phyloP scores from a whole-genome alignment of 352 stramenopile species.

The Globisporangium splendens region DNA sequence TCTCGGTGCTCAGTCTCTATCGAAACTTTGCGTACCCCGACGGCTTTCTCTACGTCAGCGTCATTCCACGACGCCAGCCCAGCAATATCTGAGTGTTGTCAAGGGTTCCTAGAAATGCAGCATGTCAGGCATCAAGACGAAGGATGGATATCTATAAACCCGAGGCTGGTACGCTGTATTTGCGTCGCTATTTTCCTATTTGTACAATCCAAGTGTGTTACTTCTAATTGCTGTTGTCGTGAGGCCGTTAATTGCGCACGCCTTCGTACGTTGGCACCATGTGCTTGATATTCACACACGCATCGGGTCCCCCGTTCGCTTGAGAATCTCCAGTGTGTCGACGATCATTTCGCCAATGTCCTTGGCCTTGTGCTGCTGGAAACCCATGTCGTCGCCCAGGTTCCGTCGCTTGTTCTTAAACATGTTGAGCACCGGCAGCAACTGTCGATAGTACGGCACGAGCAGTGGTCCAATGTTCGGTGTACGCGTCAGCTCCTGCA shows the following conservation, averaged over 20 bases:
- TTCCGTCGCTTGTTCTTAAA: slow-evolving; percentile 90
- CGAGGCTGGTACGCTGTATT: background rate
- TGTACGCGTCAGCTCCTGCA: slow-evolving; percentile 56
- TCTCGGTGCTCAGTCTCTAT: slow-evolving; percentile 64
- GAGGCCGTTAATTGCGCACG: slow-evolving; percentile 15
- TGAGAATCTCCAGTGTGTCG: slow-evolving; percentile 87
- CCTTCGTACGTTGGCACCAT: slow-evolving; percentile 95
- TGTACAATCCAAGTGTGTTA: slow-evolving; percentile 6
- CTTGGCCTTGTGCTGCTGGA: slow-evolving; percentile 71
- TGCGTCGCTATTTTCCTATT: background rate
- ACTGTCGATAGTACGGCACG: slow-evolving; percentile 90
- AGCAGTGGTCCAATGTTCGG: slow-evolving; percentile 73
- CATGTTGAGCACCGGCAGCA: slow-evolving; percentile 88
- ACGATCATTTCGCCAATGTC: slow-evolving; percentile 85
- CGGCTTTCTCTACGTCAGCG: slow-evolving; percentile 69
- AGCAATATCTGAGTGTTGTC: slow-evolving; percentile 1
- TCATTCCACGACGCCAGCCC: slow-evolving; percentile 12
- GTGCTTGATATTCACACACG: slow-evolving; percentile 96
- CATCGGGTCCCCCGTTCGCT: slow-evolving; percentile 81
- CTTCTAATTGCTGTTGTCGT: background rate
- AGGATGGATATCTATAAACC: background rate
- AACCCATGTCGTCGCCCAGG: slow-evolving; percentile 90
- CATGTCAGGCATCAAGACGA: background rate
- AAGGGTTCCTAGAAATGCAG: too few relatives aligned
- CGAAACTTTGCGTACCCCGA: slow-evolving; percentile 66